Percentiles rank a stretch among this genome's conserved stretches.
phyloP scores from a whole-genome alignment of 208 protist genomes.

The Trypanosoma brucei region DNA sequence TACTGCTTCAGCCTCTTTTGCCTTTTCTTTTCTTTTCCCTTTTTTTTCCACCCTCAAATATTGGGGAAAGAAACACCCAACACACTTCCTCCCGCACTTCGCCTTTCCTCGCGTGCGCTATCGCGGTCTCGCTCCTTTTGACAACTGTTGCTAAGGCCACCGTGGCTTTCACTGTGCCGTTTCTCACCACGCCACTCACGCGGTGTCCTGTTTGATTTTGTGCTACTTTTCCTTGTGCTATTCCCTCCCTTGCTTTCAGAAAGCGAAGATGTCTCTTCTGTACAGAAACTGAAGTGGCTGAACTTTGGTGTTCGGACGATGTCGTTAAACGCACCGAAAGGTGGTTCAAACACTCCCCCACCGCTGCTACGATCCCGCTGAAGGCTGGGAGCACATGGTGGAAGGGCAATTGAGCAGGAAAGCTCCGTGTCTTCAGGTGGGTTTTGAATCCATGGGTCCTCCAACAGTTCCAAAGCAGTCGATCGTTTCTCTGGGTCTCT shows the following conservation, averaged over 20 bases:
- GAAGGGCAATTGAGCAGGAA: background rate
- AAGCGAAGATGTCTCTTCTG: background rate
- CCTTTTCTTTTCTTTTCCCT: slow-evolving; percentile 18
- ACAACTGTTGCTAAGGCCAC: background rate
- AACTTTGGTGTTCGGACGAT: background rate
- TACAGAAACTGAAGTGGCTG: background rate
- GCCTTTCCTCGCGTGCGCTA: background rate
- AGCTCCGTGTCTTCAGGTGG: slow-evolving; percentile 12
- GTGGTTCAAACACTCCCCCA: background rate
- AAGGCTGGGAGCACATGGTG: background rate
- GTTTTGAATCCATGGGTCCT: slow-evolving; percentile 58
- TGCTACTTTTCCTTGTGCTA: background rate
- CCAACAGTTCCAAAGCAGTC: slow-evolving; percentile 46
- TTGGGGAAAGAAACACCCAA: background rate
- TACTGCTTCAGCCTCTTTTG: slow-evolving; percentile 1
- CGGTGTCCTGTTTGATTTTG: background rate
- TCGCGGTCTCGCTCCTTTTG: background rate
- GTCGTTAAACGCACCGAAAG: background rate
- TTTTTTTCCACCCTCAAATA: slow-evolving; percentile 12
- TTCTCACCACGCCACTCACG: background rate
- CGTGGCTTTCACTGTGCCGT: background rate
- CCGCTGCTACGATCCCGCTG: background rate
- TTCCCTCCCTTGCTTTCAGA: background rate
- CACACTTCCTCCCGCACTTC: background rate
- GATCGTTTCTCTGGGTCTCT: slow-evolving; percentile 44